These are phyloP conservation scores for Leucocoprinus leucothites DNA, from an alignment of 768 basidiomycete species.

Conservation along the genomic window DNA sequence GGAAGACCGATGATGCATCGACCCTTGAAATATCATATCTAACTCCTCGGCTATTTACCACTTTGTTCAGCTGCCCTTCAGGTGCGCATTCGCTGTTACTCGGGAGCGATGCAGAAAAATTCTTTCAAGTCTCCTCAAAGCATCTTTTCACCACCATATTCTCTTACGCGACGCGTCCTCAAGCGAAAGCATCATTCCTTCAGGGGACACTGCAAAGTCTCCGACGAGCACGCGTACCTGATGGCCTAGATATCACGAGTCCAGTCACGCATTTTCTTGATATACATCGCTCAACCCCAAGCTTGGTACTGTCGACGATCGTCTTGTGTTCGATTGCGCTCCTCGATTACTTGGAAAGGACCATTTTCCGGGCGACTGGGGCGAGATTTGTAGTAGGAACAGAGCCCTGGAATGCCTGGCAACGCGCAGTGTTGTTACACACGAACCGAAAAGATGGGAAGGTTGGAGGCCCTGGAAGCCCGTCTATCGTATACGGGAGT, in stretches of 20 bases:
- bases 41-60: constrained; percentile 45
- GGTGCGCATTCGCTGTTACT: constrained; percentile 39
- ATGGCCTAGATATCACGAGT: constrained; percentile 9
- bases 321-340: constrained; percentile 26
- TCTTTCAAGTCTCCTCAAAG: constrained; percentile 35
- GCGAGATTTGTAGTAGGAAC: constrained; percentile 49
- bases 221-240: constrained; percentile 12
- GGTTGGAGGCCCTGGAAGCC: background rate
- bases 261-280: constrained; percentile 21
- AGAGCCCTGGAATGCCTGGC: constrained; percentile 57
- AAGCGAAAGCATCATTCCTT: background rate
- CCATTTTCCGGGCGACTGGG: constrained; percentile 30
- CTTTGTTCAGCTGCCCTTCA: constrained; percentile 37
- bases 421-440: constrained; percentile 25
- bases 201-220: constrained; percentile 15
- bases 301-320: constrained; percentile 14
- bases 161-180: constrained; percentile 6
- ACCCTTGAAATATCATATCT: constrained; percentile 39
- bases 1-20: background rate
- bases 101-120: constrained; percentile 32
- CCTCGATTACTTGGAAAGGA: constrained; percentile 32
- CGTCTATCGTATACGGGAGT: background rate
- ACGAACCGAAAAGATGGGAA: background rate
- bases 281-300: constrained; percentile 7
- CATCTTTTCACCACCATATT: constrained; percentile 36